Conservation (phyloP, 345 rosid species). For the Brassica napus region DNA sequence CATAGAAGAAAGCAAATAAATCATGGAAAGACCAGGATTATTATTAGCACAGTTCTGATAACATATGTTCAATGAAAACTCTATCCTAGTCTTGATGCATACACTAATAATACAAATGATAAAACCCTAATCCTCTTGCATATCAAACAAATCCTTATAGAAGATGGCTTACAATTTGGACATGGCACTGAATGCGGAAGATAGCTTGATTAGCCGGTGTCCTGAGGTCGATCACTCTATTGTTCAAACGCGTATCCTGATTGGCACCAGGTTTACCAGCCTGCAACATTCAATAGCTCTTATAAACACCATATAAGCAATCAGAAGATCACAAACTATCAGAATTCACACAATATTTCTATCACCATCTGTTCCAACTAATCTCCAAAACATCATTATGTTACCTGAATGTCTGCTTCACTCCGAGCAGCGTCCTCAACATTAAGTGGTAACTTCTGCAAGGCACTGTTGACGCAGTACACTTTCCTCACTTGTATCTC, state of each 20-base stretch:
- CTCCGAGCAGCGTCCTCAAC: conserved; percentile 85
- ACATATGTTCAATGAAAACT: neutral
- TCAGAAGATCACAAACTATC: neutral
- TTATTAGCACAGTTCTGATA: neutral
- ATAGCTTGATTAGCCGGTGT: conserved; percentile 85
- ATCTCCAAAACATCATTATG: neutral
- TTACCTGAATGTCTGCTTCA: conserved; percentile 75
- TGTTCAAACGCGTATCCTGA: conserved; percentile 81
- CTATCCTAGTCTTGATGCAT: conserved; percentile 3
- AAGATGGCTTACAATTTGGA: conserved; percentile 10
- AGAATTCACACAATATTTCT: neutral
- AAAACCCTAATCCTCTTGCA: neutral
- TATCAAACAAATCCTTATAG: neutral
- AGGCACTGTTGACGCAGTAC: conserved; percentile 62
- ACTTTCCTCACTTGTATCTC: conserved; percentile 66
- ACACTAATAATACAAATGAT: neutral
- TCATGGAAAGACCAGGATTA: neutral
- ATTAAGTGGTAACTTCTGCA: conserved; percentile 59
- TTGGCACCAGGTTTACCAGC: conserved; percentile 64
- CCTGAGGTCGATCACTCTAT: conserved; percentile 71
- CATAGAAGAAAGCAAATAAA: conserved; percentile 1
- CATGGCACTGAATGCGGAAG: conserved; percentile 62
- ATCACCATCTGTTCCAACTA: neutral
- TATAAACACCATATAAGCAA: neutral
- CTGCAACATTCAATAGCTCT: conserved; percentile 42